Base-by-base conservation (phyloP, 2,329 filamentous ascomycete genomes). In the Phyllosticta ampelicida region DNA sequence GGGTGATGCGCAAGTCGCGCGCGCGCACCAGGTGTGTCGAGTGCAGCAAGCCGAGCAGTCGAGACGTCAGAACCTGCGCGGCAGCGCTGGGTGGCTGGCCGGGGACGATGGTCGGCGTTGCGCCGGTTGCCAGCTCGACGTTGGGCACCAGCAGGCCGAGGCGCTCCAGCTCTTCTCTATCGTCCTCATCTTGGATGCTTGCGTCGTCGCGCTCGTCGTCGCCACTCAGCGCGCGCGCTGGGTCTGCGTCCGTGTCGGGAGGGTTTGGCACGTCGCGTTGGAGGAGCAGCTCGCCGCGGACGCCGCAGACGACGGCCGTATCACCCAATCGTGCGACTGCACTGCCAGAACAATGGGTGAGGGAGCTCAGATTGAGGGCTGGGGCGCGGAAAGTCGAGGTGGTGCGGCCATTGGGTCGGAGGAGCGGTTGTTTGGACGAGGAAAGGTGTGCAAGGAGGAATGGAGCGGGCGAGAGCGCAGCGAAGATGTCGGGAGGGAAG, bases 271-370 rank as follows among this genome's bases (percentile, higher is more conserved):
- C 89, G 68, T 89, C 84, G 54, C 81, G 80, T 2, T 87, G 85
- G 53, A 85, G 79, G 23, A 99, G 77, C 6, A 95, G 85, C 74
- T 99, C 94, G 55, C 81, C 91, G 51, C 92, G 84, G 19, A 99
- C 84, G 59, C 92, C 94, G 69, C 91, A 96, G 44, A 99, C 91
- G n/a, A 91, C 89, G 0, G 90, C 90, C 1, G 92, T 97, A 71
- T 95, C 89, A 52, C 94, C 94, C 55, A 88, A 78, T 36, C 94
- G 84, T 54, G 97, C 87, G 0, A 97, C 86, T 0, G 92, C 87
- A 66, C 89, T 95, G 55, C 94, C 94, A 69, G 95, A 86, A 58
- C 90, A 87, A 71, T 99, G 90, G 0, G 90, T 89, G 54, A 99
- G 78, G 20, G 89, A 94, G 23, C 88, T 87, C 0, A 84, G 84